Base-by-base conservation (phyloP, 495 filamentous ascomycete genomes). In the Penicillium lividum region DNA sequence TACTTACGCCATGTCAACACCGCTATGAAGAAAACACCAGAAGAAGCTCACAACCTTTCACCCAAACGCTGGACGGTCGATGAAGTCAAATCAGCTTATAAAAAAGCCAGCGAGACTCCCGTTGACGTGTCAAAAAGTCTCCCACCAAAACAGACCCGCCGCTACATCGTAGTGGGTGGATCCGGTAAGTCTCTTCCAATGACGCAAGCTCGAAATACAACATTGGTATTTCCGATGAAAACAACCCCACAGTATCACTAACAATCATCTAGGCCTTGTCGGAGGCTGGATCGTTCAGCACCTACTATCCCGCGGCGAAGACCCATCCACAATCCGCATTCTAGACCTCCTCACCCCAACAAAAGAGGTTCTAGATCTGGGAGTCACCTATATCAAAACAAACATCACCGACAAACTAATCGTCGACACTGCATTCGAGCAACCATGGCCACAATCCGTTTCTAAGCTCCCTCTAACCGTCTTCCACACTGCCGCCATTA, bases 131-230 rank as follows among this genome's bases (percentile, higher is more conserved):
- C 42, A 34, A 76, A 78, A 50, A 72, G 72, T 29, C 65, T 85
- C 7, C 84, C 83, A 7, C 81, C 81, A 3, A 80, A 73, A 51
- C 77, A 81, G 61, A 68, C 76, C 11, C 73, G 84, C 10, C 78
- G 81, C 13, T 86, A 86, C 69, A 65, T 86, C 45, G 68, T 86
- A 27, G 79, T 84, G 25, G 84, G 84, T 51, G 84, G 84, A 43
- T 76, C 79, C 8, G 82, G 83, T 85, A 50, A 66, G 81, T 78
- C 36, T 51, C 47, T 16, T 30, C n/a, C 13, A 47, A 47, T 27
- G 44, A 47, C 22, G 44, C 44, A 47, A 40, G 38, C 38, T n/a
- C 15, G 38, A 11, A 10, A 22, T 22, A 22, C 22, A 22, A 22
- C 22, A 22, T 22, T 22, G 22, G 22, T 22, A 22, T 22, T 22